Evolutionary conservation across 345 rosid species (phyloP), one percentile per base, ranked within the genome.

Genomic region (Arabidopsis arenosa): DNA sequence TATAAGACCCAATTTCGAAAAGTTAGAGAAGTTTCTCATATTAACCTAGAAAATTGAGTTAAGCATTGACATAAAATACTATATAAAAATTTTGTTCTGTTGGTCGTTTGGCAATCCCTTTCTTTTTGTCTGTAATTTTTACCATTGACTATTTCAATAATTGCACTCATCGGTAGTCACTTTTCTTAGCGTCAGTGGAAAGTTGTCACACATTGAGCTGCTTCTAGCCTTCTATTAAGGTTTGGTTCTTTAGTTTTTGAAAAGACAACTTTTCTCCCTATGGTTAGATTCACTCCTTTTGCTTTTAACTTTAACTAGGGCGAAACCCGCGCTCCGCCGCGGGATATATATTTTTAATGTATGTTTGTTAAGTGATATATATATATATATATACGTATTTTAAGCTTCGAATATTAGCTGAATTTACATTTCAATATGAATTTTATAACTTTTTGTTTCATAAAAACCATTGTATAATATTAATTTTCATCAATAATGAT

Each of bases 201-300:
- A 48, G 59, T 72, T 28, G 17, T 36, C 17, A 37, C 57, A 71
- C 32, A 14, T 68, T 41, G 14, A 43, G 67, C 30, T 65, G 40
- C 33, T 68, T 68, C 23, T 21, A 21, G 23, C 23, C 23, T 21
- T 21, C 52, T 54, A 39, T 23, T 67, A 37, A 23, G 9, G 62
- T 40, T 40, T 9, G 13, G 32, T 28, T 28, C 32, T 28, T 28
- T 28, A 28, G 32, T 28, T 28, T 28, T 28, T 28, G 4, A 56
- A 53, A 68, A 30, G 54, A 55, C 18, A n/a, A 59, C 23, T 54
- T 53, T 53, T 2, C 5, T 12, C 10, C 7, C 9, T 11, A 1
- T 41, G 11, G 40, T 23, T 30, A 1, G 74, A 44, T 66, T 51
- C 47, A 18, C 70, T 66, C 65, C 14, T 70, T 35, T 71, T 23